Percentiles rank a stretch among this genome's conserved stretches.
These are phyloP conservation scores for Exophiala oligosperma DNA, from an alignment of 2,329 filamentous ascomycete genomes.

Conservation along the genomic window DNA sequence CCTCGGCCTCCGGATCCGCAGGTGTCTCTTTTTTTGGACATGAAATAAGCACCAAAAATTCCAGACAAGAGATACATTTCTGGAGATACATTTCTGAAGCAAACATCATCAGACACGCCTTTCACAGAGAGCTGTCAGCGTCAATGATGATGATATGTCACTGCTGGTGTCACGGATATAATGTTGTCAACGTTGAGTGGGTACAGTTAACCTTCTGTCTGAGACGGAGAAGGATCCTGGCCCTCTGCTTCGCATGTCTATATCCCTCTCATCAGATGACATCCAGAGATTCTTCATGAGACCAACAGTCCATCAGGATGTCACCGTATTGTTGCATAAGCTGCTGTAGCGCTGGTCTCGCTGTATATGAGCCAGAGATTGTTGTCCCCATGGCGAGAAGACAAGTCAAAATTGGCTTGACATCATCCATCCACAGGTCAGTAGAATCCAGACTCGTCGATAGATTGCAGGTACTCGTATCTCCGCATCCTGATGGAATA, in stretches of 20 bases:
- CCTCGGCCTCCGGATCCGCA: not conserved
- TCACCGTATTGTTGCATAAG: constrained; percentile 20
- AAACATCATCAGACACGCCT: no score
- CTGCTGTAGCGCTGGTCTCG: constrained; percentile 10
- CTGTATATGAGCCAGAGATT: constrained; percentile 16
- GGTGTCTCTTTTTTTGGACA: no score
- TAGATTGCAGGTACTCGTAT: not conserved
- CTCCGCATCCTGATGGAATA: not conserved
- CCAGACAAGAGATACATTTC: no score
- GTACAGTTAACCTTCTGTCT: no score
- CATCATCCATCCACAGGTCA: constrained; percentile 8
- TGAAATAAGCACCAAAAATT: no score
- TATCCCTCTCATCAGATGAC: no score
- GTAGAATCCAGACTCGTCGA: not conserved
- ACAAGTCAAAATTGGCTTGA: constrained; percentile 18
- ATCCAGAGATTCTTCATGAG: constrained; percentile 1
- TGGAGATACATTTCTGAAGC: no score
- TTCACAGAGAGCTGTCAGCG: no score
- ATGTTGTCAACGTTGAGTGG: no score
- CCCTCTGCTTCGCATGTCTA: not conserved
- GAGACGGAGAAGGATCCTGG: no score
- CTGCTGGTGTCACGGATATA: no score
- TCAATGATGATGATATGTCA: no score
- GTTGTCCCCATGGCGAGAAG: constrained; percentile 12
- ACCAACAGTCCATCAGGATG: constrained; percentile 20